Percentiles rank a stretch among this genome's conserved stretches.
These are phyloP conservation scores for Quercus lobata DNA, from an alignment of 331 rosid species.

Conservation along the genomic window DNA sequence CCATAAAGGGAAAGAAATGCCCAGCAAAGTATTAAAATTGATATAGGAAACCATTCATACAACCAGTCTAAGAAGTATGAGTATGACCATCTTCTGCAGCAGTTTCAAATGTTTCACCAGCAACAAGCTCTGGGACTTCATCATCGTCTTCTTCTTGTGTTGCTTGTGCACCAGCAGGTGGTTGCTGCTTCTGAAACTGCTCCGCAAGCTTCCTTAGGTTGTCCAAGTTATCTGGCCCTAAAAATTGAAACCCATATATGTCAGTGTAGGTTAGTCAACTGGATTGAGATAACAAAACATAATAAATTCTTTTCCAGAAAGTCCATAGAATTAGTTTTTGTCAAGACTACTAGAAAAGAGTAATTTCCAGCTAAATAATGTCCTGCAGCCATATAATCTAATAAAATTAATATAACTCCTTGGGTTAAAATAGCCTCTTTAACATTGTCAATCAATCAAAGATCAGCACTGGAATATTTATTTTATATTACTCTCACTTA, in stretches of 20 bases:
- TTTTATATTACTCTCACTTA: neutral
- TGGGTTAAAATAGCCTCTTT: neutral
- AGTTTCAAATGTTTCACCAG: conserved; percentile 1
- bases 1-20: neutral
- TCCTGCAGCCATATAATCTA: neutral
- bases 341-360: neutral
- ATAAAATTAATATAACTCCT: neutral
- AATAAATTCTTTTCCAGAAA: neutral
- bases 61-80: neutral
- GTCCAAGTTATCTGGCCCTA: conserved; percentile 7
- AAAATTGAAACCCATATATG: neutral
- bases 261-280: neutral
- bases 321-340: neutral
- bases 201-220: neutral
- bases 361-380: neutral
- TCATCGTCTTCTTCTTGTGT: neutral
- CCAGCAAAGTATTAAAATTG: neutral
- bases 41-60: neutral
- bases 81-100: neutral
- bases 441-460: neutral
- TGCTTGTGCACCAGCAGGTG: neutral
- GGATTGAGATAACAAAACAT: neutral
- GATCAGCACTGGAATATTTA: neutral
- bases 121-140: neutral
- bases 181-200: neutral